Evolutionary conservation across 345 rosid species (phyloP), one percentile per base, ranked within the genome.

Genomic region (Eutrema yunnanense): DNA sequence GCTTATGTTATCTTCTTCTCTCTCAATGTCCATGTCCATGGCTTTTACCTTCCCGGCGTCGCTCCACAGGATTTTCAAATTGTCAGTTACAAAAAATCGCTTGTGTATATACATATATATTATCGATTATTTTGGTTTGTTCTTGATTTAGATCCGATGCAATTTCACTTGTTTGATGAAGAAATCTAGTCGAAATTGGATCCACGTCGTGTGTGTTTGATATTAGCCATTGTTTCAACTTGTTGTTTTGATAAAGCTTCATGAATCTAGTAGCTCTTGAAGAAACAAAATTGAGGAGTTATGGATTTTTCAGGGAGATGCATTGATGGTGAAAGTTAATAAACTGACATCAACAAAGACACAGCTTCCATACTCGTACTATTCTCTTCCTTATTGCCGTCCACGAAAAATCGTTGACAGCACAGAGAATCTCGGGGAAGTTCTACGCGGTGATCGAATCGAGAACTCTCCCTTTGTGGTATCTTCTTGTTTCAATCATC

Each of bases 401-500:
- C 97, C 98, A 13, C 68, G 73, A 8, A 41, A 42, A 3, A 87
- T 92, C 44, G 79, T 92, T 71, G 96, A 92, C 73, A 92, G 88
- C 65, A 88, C 90, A 5, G 98, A 92, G 83, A 92, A 92, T 83
- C 96, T 90, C 11, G 96, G 98, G 48, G 98, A 92, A 84, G 96
- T 92, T 78, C 92, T 88, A 55, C 89, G 95, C 38, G 97, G 97
- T 52, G 97, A 90, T 78, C 91, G 96, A 33, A 91, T 91, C 42
- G 97, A 91, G 62, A 91, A 91, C 80, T 88, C 97, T 65, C 97
- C 91, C 26, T 87, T 86, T 82, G 88, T 83, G 81, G 96, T 88
- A 72, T 73, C 3, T 70, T 37, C 13, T 41, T 26, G 8, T 8
- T 30, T 42, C 4, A 6, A 10, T 40, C 48, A 19, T 19, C 32